Percentiles rank a stretch among this genome's conserved stretches.
Evolutionary conservation across 441 rosid genomes (phyloP).

Genomic region (Mallotus repandus): DNA sequence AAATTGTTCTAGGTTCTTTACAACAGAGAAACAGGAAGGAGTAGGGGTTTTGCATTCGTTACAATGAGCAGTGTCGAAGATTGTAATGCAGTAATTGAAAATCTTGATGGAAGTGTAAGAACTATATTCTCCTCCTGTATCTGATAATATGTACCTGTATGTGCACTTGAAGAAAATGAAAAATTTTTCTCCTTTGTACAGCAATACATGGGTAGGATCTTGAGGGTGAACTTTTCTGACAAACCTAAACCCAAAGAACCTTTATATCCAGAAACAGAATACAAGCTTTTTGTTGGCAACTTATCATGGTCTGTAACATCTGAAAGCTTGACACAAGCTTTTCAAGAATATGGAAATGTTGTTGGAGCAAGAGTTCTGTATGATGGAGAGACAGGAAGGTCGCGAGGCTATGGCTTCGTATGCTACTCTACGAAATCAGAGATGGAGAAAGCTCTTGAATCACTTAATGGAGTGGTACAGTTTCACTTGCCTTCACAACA

Average conservation of each 20-base stretch:
- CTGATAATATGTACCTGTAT: not conserved
- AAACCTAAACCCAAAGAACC: conserved; percentile 67
- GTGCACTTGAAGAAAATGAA: not conserved
- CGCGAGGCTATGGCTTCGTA: conserved; percentile 84
- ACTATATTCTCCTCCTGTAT: not conserved
- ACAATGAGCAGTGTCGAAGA: conserved; percentile 87
- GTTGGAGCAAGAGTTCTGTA: conserved; percentile 80
- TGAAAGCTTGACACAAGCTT: conserved; percentile 66
- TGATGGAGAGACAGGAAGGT: conserved; percentile 80
- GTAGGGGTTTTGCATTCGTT: conserved; percentile 89
- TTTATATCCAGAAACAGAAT: conserved; percentile 76
- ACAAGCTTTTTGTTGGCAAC: conserved; percentile 82
- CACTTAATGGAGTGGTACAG: conserved; percentile 68
- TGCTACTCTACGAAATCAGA: conserved; percentile 57
- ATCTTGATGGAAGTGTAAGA: conserved; percentile 89
- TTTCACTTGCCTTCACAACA: not conserved
- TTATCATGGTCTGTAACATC: conserved; percentile 82
- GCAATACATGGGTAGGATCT: conserved; percentile 65
- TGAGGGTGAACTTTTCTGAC: conserved; percentile 81
- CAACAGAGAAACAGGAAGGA: conserved; percentile 72
- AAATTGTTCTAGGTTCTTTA: conserved; percentile 62
- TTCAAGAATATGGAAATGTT: conserved; percentile 68
- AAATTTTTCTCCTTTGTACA: conserved; percentile 23
- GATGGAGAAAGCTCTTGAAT: conserved; percentile 75
- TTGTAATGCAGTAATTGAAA: conserved; percentile 63